Conservation (phyloP, 129 eudicot genomes). For the Helichrysum umbraculigerum region DNA sequence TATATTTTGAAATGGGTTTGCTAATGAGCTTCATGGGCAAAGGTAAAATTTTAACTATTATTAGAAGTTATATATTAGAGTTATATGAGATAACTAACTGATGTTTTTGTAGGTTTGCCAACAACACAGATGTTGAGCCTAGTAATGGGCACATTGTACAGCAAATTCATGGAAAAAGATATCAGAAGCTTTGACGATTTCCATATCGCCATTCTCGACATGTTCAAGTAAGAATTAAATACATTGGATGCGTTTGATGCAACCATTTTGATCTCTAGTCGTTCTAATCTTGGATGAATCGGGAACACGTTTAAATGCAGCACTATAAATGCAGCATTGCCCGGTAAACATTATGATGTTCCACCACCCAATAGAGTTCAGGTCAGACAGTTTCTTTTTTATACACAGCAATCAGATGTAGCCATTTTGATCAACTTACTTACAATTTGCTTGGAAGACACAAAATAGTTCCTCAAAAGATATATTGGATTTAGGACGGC, state of each 20-base stretch:
- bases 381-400: slow-evolving; percentile 40
- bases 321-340: slow-evolving; percentile 82
- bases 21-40: slow-evolving; percentile 76
- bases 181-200: slow-evolving; percentile 64
- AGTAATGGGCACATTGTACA: slow-evolving; percentile 72
- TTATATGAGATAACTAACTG: neutral
- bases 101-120: slow-evolving; percentile 55
- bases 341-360: slow-evolving; percentile 90
- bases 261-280: neutral
- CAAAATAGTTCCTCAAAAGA: no score
- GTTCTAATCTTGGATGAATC: neutral
- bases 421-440: neutral
- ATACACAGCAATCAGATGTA: neutral
- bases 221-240: slow-evolving; percentile 53
- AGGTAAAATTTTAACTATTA: slow-evolving; percentile 29
- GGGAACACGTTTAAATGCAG: slow-evolving; percentile 38
- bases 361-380: slow-evolving; percentile 65
- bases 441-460: no score
- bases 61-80: neutral
- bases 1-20: slow-evolving; percentile 55
- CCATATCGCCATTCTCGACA: slow-evolving; percentile 76
- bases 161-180: slow-evolving; percentile 69
- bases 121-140: slow-evolving; percentile 64
- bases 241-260: no score
- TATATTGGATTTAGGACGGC: no score